Conservation (phyloP, 2,329 filamentous ascomycete genomes). For the Diaporthe citri region DNA sequence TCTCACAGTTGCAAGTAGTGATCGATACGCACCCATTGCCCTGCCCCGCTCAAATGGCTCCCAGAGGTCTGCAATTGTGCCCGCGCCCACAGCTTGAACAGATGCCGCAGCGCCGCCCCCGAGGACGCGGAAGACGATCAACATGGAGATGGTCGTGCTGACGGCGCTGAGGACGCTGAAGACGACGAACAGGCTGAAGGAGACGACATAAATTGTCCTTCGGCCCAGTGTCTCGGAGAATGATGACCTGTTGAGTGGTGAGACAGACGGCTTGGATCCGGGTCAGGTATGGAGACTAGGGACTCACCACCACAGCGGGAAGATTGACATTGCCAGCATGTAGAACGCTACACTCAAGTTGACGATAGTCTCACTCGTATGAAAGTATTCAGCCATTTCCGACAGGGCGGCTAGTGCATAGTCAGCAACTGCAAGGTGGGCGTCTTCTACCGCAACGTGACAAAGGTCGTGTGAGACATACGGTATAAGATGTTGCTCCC, state of each 20-base stretch:
- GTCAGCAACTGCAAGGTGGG: background rate
- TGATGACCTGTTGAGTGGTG: conserved; percentile 62
- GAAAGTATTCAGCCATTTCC: conserved; percentile 72
- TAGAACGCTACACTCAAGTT: conserved; percentile 85
- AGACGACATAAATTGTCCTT: conserved; percentile 82
- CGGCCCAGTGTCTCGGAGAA: conserved; percentile 82
- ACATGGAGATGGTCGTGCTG: conserved; percentile 78
- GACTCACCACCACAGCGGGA: conserved; percentile 81
- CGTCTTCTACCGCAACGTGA: background rate
- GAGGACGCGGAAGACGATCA: conserved; percentile 81
- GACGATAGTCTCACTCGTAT: conserved; percentile 73
- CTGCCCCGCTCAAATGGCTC: conserved; percentile 77
- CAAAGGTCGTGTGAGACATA: conserved; percentile 55
- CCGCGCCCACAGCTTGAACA: conserved; percentile 85
- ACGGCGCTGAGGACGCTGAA: conserved; percentile 79
- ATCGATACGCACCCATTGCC: conserved; percentile 73
- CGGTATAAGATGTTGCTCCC: conserved; percentile 88
- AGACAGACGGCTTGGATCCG: background rate
- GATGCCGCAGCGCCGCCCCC: conserved; percentile 82
- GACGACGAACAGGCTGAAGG: conserved; percentile 78
- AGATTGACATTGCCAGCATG: conserved; percentile 86
- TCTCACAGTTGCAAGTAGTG: background rate
- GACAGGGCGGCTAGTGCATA: conserved; percentile 71
- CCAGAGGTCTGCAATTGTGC: conserved; percentile 87
- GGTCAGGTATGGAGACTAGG: background rate